phyloP scores from a whole-genome alignment of 768 basidiomycete genomes.

The Termitomyces heimii region DNA sequence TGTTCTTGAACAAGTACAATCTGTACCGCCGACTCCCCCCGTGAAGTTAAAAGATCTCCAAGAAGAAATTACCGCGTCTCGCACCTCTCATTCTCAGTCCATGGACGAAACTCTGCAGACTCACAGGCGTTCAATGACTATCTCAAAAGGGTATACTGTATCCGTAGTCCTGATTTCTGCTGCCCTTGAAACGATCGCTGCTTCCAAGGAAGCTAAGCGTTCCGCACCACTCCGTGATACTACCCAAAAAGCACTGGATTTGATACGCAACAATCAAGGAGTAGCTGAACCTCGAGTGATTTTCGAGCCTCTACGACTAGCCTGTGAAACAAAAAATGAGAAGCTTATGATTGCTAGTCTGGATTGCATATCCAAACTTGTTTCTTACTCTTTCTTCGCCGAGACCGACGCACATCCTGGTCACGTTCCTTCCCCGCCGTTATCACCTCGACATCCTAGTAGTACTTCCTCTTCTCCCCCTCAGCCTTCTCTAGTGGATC shows the following conservation, averaged over 20 bases:
- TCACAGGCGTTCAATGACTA: constrained; percentile 55
- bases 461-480: constrained; percentile 36
- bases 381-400: constrained; percentile 94
- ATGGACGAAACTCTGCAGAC: constrained; percentile 6
- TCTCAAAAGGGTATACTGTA: constrained; percentile 65
- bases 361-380: constrained; percentile 96
- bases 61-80: neutral
- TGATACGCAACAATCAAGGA: constrained; percentile 71
- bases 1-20: neutral
- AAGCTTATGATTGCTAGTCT: constrained; percentile 94
- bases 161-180: constrained; percentile 79
- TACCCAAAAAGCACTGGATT: constrained; percentile 74
- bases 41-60: constrained; percentile 2
- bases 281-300: constrained; percentile 80
- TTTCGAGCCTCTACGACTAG: constrained; percentile 92
- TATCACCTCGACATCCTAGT: constrained; percentile 53
- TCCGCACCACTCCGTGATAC: constrained; percentile 79
- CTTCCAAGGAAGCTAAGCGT: constrained; percentile 85
- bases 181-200: constrained; percentile 79
- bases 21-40: constrained; percentile 11
- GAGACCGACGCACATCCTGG: constrained; percentile 44
- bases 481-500: constrained; percentile 78
- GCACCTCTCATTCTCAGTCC: neutral
- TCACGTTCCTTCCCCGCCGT: constrained; percentile 66
- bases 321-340: constrained; percentile 92